Evolutionary conservation across 2,329 filamentous ascomycete species (phyloP).

Genomic region (Fusarium ambrosium): DNA sequence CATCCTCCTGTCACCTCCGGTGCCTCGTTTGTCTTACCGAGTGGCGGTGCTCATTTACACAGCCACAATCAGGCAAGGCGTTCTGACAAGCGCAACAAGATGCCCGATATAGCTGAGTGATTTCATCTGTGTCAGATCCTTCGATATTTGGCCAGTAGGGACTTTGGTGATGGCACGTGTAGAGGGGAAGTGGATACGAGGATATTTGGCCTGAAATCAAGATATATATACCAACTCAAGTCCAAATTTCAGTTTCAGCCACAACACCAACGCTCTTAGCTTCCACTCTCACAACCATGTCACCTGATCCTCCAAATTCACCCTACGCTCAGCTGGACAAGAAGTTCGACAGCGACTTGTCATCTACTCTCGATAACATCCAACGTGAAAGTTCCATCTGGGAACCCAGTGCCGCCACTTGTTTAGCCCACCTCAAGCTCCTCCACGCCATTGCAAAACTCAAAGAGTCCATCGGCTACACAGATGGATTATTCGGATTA

Average conservation of each 20-base stretch:
- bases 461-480: slow-evolving; percentile 69
- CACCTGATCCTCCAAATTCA: neutral
- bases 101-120: neutral
- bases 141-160: neutral
- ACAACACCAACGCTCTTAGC: neutral
- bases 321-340: neutral
- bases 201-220: neutral
- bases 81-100: neutral
- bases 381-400: neutral
- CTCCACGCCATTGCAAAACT: slow-evolving; percentile 72
- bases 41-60: neutral
- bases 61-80: neutral
- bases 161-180: neutral
- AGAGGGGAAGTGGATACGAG: neutral
- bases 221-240: neutral
- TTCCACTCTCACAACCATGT: neutral
- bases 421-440: slow-evolving; percentile 71
- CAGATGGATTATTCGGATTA: slow-evolving; percentile 71
- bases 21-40: neutral
- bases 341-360: neutral
- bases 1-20: neutral
- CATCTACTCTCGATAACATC: neutral
- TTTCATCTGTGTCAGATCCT: neutral
- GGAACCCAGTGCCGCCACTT: neutral
- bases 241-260: neutral